Base-by-base conservation (phyloP, 495 filamentous ascomycete species). In the Penicillium simplicissimum region DNA sequence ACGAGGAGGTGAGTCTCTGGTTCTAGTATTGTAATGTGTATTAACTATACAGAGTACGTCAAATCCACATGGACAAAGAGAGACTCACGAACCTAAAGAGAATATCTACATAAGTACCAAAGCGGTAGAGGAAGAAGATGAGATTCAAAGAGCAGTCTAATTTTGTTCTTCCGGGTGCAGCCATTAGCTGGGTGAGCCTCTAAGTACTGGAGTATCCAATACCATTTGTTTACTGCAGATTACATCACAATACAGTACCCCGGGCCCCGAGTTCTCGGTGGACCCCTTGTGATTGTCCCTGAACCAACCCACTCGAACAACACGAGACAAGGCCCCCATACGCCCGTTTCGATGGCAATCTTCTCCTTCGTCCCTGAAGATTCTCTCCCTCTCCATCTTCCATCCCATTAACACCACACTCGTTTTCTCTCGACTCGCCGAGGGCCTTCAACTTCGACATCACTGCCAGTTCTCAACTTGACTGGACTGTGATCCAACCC, bases 401-500 rank as follows among this genome's bases (percentile, higher is more conserved):
- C 47, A 33, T n/a, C 17, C 19, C 37, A 40, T 15, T 14, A 40
- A 23, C 57, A 57, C 11, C 48, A 64, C 62, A 42, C 37, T 60
- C 57, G 42, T 25, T 64, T 60, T 49, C 37, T 49, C 52, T 37
- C 40, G 34, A 40, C 52, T 42, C 52, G 2, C 34, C 28, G 17
- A 28, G 28, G 6, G 4, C 25, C 35, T 61, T n/a, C 43, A 38
- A 52, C 45, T 34, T 49, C 61, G 51, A 42, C 42, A 21, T 55
- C 52, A 15, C 17, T 19, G 36, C 35, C 48, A 19, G 36, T 52
- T 60, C 25, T 35, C 49, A 52, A 59, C 23, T 40, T 52, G 55
- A 57, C 56, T 58, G 59, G 59, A 45, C 51, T 60, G 21, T 43
- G 42, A 38, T 36, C 36, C 36, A 36, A 25, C 21, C 17, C 25